Base-by-base conservation (phyloP, 2,329 filamentous ascomycete species). In the Colletotrichum tropicale region DNA sequence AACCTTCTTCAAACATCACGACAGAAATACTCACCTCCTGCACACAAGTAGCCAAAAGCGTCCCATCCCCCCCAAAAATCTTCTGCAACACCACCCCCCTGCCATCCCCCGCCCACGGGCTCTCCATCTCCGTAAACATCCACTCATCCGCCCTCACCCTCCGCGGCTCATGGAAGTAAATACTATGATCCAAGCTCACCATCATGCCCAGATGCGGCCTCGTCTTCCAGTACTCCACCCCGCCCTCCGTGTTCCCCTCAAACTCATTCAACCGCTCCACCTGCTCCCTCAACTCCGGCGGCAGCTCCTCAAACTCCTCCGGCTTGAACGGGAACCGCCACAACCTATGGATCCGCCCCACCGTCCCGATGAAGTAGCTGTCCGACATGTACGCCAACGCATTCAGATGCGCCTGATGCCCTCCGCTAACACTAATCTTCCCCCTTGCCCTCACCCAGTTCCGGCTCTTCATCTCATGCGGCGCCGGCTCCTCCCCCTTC, bases 321-420 rank as follows among this genome's bases (percentile, higher is more conserved):
- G 88, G 88, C 15, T 87, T 76, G 65, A 88, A 89, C 1, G 90
- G 91, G 82, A 94, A 95, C 16, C 94, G 90, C 90, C 94, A 96
- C 43, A 98, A 89, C 72, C 92, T 90, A 84, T 98, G 96, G 70
- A 96, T 93, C 24, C 95, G 92, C 32, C 93, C 89, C 9, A 98
- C 92, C 3, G 96, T 98, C 52, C 95, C 96, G 83, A 98, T 96
- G 85, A 99, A 98, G 86, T 95, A 97, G 82, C 91, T 94, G 85
- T 98, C 96, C 30, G 93, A 95, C 87, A 98, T 94, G 87, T 98
- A 99, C 28, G 96, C 96, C 77, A 99, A 89, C 10, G 97, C 97
- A 48, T 91, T 94, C 43, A 98, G 88, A 82, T 98, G 96, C 13
- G 96, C 95, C 80, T 94, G 91, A 78, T 93, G 91, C 2, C 95